Percentiles rank a stretch among this genome's conserved stretches.
Evolutionary conservation across 768 basidiomycete species (phyloP).

Genomic region (Tulasnella sp.): DNA sequence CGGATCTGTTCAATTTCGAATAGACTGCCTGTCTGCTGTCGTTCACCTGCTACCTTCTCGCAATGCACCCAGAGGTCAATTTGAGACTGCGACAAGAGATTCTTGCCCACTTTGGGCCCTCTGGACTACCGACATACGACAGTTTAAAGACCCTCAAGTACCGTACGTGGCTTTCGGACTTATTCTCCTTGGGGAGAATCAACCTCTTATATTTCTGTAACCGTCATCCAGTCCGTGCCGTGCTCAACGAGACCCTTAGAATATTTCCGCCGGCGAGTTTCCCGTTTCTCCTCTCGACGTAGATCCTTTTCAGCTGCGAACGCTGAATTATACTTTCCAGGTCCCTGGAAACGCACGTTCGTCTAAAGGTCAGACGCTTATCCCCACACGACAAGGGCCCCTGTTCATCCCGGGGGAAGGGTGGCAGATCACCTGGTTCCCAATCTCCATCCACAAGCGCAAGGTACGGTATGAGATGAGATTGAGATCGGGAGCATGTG

Average conservation of each 20-base stretch:
- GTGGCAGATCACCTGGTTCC: not conserved
- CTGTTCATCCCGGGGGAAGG: constrained; percentile 16
- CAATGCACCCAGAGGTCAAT: constrained; percentile 22
- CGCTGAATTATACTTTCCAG: not conserved
- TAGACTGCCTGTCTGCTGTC: constrained; percentile 27
- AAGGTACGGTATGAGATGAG: not conserved
- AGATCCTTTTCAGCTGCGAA: not conserved
- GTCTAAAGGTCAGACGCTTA: constrained; percentile 22
- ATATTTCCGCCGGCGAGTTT: constrained; percentile 27
- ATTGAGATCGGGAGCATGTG: too few species aligned
- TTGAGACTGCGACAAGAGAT: constrained; percentile 22
- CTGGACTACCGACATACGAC: constrained; percentile 19
- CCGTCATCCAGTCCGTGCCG: constrained; percentile 29
- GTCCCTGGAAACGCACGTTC: constrained; percentile 6
- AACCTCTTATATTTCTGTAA: too few species aligned
- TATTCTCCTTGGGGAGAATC: too few species aligned
- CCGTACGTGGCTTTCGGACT: not conserved
- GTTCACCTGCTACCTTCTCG: constrained; percentile 25
- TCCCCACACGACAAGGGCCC: constrained; percentile 11
- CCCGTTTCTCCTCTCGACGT: too few species aligned
- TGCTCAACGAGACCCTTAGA: constrained; percentile 28
- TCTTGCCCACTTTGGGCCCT: not conserved
- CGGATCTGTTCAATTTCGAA: not conserved
- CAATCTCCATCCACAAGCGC: constrained; percentile 24
- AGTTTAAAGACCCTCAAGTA: constrained; percentile 21